A percentile compares a stretch with the other conserved stretches of the same genome.
Conservation (phyloP, 495 filamentous ascomycete species). For the Aspergillus haitiensis region DNA sequence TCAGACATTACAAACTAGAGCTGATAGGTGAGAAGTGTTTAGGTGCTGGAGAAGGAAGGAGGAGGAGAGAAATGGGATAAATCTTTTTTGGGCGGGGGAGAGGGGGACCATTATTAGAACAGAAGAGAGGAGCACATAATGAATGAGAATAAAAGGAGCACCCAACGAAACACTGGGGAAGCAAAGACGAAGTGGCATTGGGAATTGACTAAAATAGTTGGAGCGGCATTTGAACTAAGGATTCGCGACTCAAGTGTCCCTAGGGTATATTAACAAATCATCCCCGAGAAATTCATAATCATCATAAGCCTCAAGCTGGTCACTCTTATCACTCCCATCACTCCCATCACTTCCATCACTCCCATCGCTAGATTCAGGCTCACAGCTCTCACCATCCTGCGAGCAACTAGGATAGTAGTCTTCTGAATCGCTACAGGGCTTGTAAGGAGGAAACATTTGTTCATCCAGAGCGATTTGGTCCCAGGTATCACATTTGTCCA, state of each 20-base stretch:
- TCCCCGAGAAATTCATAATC: not conserved
- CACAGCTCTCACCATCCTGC: not conserved
- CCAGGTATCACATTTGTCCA: not conserved
- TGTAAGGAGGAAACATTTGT: not conserved
- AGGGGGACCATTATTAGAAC: too few species aligned
- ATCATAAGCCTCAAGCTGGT: not conserved
- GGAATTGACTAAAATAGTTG: too few species aligned
- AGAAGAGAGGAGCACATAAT: too few species aligned
- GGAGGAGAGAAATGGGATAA: too few species aligned
- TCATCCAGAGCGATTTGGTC: not conserved
- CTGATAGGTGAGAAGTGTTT: too few species aligned
- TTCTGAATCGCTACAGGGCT: not conserved
- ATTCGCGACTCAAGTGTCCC: not conserved
- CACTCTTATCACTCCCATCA: not conserved
- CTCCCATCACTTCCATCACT: too few species aligned
- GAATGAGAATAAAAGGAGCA: too few species aligned
- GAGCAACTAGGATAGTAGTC: not conserved
- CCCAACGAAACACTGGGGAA: too few species aligned
- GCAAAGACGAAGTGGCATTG: too few species aligned
- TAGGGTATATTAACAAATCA: not conserved
- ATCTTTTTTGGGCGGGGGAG: too few species aligned
- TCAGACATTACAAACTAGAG: too few species aligned
- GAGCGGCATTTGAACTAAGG: not conserved
- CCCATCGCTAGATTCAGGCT: not conserved
- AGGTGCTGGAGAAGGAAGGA: too few species aligned